These are phyloP conservation scores for Fusarium domesticum DNA, from an alignment of 2,329 filamentous ascomycete species.

Conservation along the genomic window DNA sequence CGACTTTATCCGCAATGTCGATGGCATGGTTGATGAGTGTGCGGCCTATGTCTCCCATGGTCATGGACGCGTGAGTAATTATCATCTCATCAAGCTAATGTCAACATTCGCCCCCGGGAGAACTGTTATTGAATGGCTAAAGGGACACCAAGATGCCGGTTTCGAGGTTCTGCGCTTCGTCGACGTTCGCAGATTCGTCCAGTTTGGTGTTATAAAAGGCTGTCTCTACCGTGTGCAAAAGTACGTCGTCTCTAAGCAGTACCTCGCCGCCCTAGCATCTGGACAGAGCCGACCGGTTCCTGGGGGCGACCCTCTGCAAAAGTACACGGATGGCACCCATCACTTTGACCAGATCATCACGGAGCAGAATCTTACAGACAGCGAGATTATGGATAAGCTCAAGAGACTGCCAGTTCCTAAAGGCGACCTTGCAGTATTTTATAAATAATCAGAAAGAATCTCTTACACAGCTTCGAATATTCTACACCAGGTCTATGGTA, in stretches of 20 bases:
- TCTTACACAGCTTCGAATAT: conserved; percentile 16
- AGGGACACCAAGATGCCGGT: conserved; percentile 65
- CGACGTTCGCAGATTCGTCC: conserved; percentile 86
- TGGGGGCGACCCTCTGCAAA: conserved; percentile 54
- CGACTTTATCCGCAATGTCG: conserved; percentile 72
- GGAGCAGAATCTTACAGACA: conserved; percentile 67
- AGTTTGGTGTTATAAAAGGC: conserved; percentile 94
- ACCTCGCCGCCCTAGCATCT: conserved; percentile 54
- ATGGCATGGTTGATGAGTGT: conserved; percentile 80
- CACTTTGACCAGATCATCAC: conserved; percentile 81
- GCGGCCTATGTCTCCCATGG: conserved; percentile 70
- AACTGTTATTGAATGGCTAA: conserved; percentile 83
- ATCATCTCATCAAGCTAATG: conserved; percentile 77
- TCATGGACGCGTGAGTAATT: conserved; percentile 50
- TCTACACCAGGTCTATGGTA: conserved; percentile 29
- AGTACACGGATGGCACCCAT: conserved; percentile 71
- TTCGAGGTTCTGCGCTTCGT: conserved; percentile 69
- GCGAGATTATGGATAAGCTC: conserved; percentile 66
- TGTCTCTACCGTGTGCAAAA: conserved; percentile 91
- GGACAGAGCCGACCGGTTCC: conserved; percentile 45
- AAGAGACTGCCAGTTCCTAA: conserved; percentile 53
- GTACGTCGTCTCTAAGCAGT: conserved; percentile 71
- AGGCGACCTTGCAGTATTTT: conserved; percentile 54
- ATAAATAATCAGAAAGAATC: conserved; percentile 37
- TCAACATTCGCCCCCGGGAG: conserved; percentile 78